Evolutionary conservation across 257 asterid genomes (phyloP).

Genomic region (Craterostigma plantagineum): DNA sequence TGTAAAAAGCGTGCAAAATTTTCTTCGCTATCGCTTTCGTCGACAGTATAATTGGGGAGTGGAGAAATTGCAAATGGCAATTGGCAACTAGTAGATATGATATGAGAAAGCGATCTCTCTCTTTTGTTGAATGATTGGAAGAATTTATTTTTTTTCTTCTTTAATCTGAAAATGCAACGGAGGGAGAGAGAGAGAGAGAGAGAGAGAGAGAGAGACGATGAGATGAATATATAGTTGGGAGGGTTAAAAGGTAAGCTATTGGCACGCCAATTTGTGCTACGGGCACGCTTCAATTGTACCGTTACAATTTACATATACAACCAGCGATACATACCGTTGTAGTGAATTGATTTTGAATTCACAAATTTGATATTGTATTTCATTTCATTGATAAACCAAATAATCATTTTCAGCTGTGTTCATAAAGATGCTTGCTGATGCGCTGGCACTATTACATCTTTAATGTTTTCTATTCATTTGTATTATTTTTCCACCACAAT

Average conservation of each 20-base stretch:
- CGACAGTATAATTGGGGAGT: conserved; percentile 5
- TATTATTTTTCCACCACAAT: too few relatives aligned
- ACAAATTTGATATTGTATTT: too few relatives aligned
- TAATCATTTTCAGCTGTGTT: too few relatives aligned
- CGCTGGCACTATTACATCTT: too few relatives aligned
- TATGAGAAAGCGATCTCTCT: conserved; percentile 18
- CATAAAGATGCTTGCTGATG: too few relatives aligned
- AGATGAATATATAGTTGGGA: not conserved
- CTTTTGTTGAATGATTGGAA: conserved; percentile 12
- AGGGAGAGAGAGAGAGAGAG: conserved; percentile 6
- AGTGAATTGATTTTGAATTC: too few relatives aligned
- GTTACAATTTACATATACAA: too few relatives aligned
- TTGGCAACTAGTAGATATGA: conserved; percentile 14
- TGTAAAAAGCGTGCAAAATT: conserved; percentile 8
- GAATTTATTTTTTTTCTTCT: conserved; percentile 12
- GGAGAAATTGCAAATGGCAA: conserved; percentile 7
- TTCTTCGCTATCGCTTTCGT: conserved; percentile 15
- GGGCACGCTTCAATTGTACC: conserved; percentile 2
- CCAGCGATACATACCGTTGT: too few relatives aligned
- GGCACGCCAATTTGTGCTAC: conserved; percentile 1
- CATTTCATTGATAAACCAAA: too few relatives aligned
- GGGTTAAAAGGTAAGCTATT: not conserved
- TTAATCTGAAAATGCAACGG: conserved; percentile 2
- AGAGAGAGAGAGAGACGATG: conserved; percentile 2
- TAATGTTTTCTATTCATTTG: too few relatives aligned